Base-by-base conservation (phyloP, 192 early-diverging fungal species). In the Mortierella antarctica region DNA sequence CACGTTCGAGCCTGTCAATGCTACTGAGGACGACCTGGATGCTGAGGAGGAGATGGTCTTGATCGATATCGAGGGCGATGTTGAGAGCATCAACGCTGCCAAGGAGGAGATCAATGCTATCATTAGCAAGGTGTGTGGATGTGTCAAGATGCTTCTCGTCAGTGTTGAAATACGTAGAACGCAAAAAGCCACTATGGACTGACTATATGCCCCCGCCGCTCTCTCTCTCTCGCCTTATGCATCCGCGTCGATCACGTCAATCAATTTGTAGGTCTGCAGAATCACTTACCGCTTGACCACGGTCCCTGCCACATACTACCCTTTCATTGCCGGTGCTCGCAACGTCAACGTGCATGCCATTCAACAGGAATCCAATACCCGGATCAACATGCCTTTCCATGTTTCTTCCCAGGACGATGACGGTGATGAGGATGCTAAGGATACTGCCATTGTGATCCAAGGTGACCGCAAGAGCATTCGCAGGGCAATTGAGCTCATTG, bases 51-150 rank as follows among this genome's bases (percentile, higher is more conserved):
- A 88, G 55, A 86, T 83, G 39, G 91, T 92, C 15, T 77, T 77
- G 44, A 85, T 96, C 42, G 89, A 86, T 57, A 93, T 99, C 65
- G 92, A 89, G 44, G 98, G 98, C 63, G 94, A 97, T 85, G 85
- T 74, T 48, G 87, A 90, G 31, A 94, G 95, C 45, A 93, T 98
- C 51, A 85, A 86, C 59, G 84, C 93, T 23, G 98, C 98, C 50
- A 92, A 93, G 68, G 91, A 91, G 55, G 93, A 93, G 67, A 95
- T 99, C 51, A 90, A 96, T 60, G 86, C 83, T 39, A 87, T 95
- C 57, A 93, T 96, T 21, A 86, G 88, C 91, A 86, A 90, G 88
- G 84, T 92, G 91, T 54, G 63, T 53, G 4, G 13, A 51, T 3
- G n/a, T 44, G 21, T 40, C 20, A 10, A 58, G 39, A 41, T 78